Conservation (phyloP, 2,329 filamentous ascomycete species). For the Blastomyces emzantsi region DNA sequence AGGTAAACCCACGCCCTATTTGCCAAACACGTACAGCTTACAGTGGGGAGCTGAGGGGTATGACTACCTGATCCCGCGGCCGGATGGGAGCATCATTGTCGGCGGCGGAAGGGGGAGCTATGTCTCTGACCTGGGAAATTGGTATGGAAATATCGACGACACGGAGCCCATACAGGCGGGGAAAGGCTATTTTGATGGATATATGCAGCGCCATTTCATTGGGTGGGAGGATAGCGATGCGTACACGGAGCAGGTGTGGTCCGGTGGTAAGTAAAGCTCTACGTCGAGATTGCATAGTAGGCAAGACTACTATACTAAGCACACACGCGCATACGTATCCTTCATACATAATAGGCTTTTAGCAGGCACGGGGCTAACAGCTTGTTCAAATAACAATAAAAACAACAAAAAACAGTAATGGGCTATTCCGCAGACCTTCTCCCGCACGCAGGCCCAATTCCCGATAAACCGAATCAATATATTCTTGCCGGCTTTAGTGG, state of each 20-base stretch:
- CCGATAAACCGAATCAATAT: conserved; percentile 42
- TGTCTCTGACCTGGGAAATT: conserved; percentile 22
- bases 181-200: conserved; percentile 32
- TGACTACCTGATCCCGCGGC: conserved; percentile 58
- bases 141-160: conserved; percentile 44
- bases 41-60: conserved; percentile 50
- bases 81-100: conserved; percentile 49
- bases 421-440: conserved; percentile 43
- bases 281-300: too few species aligned
- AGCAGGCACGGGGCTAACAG: neutral
- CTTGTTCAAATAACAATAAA: conserved; percentile 23
- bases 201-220: conserved; percentile 31
- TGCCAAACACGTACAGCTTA: conserved; percentile 50
- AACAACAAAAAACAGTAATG: conserved; percentile 38
- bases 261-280: conserved; percentile 24
- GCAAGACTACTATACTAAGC: too few species aligned
- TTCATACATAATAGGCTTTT: neutral
- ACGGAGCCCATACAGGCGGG: conserved; percentile 40
- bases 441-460: conserved; percentile 46
- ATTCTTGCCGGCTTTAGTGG: conserved; percentile 55
- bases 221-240: conserved; percentile 31
- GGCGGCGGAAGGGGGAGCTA: conserved; percentile 50
- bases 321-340: neutral
- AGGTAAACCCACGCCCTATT: conserved; percentile 19
- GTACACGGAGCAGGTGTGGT: conserved; percentile 28